Evolutionary conservation across 495 filamentous ascomycete genomes (phyloP), one percentile per base, ranked within the genome.

Genomic region (Umbilicaria muhlenbergii): DNA sequence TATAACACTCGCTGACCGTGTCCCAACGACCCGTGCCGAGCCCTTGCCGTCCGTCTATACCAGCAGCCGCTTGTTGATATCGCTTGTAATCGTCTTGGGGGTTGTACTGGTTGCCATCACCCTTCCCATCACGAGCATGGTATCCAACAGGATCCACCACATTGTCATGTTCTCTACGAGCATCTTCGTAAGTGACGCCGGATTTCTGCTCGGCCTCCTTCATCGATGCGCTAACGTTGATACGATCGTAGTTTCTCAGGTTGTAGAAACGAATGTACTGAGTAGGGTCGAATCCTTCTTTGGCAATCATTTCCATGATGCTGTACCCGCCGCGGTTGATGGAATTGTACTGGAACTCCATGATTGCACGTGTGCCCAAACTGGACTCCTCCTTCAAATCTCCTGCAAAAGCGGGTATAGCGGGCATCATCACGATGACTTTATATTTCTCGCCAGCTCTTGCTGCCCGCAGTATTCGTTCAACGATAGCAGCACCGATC

Each of bases 221-320:
- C 71, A 91, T 74, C 10, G 75, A 60, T 2, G 60, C 62, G 32
- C 75, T 79, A 14, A 66, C 68, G 60, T 94, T 93, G 60, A 96
- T 83, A 11, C 86, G 80, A 56, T 96, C 89, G 57, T 91, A 94
- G 58, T 78, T 94, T 35, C 89, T 75, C 12, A 96, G 69, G 60
- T 96, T 96, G 67, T 94, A 96, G 67, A 94, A 96, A 21, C 82
- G 74, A 52, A 96, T 92, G 61, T 94, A 94, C 12, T 83, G 68
- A 55, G 75, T 75, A 0, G 77, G 74, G 45, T 86, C 71, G 42
- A 83, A 72, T 0, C 87, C 88, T 33, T 73, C 74, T 48, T 75
- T 75, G 39, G 70, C 68, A 43, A 94, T 71, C 16, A 68, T 57
- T 60, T 94, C 86, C 65, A 92, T 80, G 48, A 94, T 94, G 51